These are phyloP conservation scores for Neurospora intermedia DNA, from an alignment of 495 filamentous ascomycete species.

Conservation along the genomic window DNA sequence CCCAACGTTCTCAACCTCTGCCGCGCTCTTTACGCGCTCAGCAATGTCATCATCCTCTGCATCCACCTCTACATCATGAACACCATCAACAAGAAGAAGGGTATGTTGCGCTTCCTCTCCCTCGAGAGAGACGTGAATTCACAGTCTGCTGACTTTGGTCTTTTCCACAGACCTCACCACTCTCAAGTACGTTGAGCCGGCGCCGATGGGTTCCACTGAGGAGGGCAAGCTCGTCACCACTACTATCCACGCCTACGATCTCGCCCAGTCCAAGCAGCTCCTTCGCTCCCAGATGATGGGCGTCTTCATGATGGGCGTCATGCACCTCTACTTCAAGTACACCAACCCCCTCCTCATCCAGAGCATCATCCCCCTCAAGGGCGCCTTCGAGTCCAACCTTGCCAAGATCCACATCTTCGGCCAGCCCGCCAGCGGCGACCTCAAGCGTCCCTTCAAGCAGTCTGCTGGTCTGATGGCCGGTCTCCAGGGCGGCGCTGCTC, in stretches of 20 bases:
- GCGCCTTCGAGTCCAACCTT: slow-evolving; percentile 85
- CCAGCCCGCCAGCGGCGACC: slow-evolving; percentile 78
- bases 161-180: slow-evolving; percentile 75
- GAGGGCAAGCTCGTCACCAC: slow-evolving; percentile 93
- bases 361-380: slow-evolving; percentile 95
- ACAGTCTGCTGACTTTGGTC: slow-evolving; percentile 6
- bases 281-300: slow-evolving; percentile 89
- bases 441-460: slow-evolving; percentile 92
- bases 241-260: slow-evolving; percentile 88
- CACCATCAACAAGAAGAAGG: slow-evolving; percentile 89
- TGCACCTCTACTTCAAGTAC: slow-evolving; percentile 99
- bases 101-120: slow-evolving; percentile 37
- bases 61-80: slow-evolving; percentile 75
- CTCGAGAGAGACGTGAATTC: neutral
- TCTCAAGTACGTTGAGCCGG: slow-evolving; percentile 94
- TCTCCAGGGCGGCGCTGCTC: slow-evolving; percentile 56
- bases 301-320: slow-evolving; percentile 92
- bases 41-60: slow-evolving; percentile 76
- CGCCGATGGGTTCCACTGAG: slow-evolving; percentile 81
- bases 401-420: slow-evolving; percentile 92
- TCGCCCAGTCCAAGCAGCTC: slow-evolving; percentile 66
- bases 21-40: slow-evolving; percentile 71
- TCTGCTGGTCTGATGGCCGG: slow-evolving; percentile 67
- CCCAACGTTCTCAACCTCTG: slow-evolving; percentile 74
- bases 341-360: slow-evolving; percentile 98